Percentiles rank a stretch among this genome's conserved stretches.
These are phyloP conservation scores for Penicillium griseofulvum DNA, from an alignment of 2,329 filamentous ascomycete species.

Conservation along the genomic window DNA sequence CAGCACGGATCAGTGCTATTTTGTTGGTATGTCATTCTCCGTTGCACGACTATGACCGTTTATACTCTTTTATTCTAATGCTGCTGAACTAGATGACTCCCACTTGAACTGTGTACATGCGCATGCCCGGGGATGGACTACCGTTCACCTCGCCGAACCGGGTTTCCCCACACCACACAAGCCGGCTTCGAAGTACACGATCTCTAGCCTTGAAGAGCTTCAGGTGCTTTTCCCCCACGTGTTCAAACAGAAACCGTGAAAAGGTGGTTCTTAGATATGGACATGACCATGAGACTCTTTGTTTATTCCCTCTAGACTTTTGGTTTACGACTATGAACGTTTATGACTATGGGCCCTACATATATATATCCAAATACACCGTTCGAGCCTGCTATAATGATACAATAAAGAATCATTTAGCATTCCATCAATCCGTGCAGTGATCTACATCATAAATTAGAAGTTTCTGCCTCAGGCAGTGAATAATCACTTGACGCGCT, in stretches of 20 bases:
- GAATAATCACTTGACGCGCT: conserved; percentile 13
- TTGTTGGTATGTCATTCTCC: conserved; percentile 69
- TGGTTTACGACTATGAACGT: conserved; percentile 5
- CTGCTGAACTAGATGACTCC: conserved; percentile 67
- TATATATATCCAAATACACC: not conserved
- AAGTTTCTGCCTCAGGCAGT: conserved; percentile 19
- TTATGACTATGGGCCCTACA: not conserved
- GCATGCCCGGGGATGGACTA: conserved; percentile 78
- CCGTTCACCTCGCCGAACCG: conserved; percentile 81
- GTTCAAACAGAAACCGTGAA: conserved; percentile 59
- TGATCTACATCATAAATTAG: not conserved
- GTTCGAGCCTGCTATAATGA: not conserved
- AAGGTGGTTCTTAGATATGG: conserved; percentile 8
- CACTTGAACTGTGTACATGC: conserved; percentile 76
- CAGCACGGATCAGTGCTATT: conserved; percentile 73
- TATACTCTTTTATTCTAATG: conserved; percentile 14
- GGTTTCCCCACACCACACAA: conserved; percentile 61
- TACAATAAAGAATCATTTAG: not conserved
- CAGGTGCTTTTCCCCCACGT: conserved; percentile 75
- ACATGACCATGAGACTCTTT: not conserved
- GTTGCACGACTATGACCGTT: not conserved
- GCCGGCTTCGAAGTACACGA: conserved; percentile 70
- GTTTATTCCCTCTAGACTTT: conserved; percentile 6
- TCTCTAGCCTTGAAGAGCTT: conserved; percentile 73
- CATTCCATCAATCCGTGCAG: not conserved